These are phyloP conservation scores for Penicillium canescens DNA, from an alignment of 495 filamentous ascomycete species.

Conservation along the genomic window DNA sequence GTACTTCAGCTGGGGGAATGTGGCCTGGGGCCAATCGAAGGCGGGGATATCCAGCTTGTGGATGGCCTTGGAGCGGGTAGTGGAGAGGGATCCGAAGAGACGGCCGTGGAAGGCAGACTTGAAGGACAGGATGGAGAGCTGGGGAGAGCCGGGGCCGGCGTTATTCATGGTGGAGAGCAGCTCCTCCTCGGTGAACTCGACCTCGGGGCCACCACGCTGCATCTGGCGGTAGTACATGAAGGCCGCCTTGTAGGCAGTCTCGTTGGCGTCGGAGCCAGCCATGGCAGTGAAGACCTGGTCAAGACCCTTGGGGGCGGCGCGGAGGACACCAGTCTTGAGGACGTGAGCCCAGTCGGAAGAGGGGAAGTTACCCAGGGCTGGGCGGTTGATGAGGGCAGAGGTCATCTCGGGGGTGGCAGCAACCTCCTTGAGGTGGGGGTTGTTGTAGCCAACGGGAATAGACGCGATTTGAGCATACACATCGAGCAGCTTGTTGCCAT, in stretches of 20 bases:
- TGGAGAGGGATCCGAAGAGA: constrained; percentile 88
- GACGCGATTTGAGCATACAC: constrained; percentile 97
- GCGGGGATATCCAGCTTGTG: constrained; percentile 99
- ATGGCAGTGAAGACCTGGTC: constrained; percentile 97
- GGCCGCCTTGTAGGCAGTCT: constrained; percentile 98
- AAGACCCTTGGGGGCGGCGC: constrained; percentile 85
- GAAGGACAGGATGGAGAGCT: constrained; percentile 92
- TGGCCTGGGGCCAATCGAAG: constrained; percentile 97
- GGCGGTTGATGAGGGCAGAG: constrained; percentile 85
- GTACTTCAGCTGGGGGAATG: constrained; percentile 89
- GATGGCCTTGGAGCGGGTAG: constrained; percentile 93
- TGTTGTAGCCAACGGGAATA: constrained; percentile 97
- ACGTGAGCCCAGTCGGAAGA: constrained; percentile 84
- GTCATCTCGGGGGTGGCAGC: constrained; percentile 78
- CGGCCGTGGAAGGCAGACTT: constrained; percentile 93
- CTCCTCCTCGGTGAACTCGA: constrained; percentile 85
- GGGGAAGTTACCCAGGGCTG: constrained; percentile 95
- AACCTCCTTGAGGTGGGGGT: constrained; percentile 72
- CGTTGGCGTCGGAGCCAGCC: constrained; percentile 96
- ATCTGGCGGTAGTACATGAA: constrained; percentile 96
- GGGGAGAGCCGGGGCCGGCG: constrained; percentile 75
- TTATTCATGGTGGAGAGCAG: constrained; percentile 80
- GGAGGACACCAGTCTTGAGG: constrained; percentile 83
- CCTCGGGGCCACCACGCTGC: constrained; percentile 78
- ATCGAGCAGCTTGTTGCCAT: constrained; percentile 68